phyloP scores from a whole-genome alignment of 768 basidiomycete species.

The Mycena amicta region DNA sequence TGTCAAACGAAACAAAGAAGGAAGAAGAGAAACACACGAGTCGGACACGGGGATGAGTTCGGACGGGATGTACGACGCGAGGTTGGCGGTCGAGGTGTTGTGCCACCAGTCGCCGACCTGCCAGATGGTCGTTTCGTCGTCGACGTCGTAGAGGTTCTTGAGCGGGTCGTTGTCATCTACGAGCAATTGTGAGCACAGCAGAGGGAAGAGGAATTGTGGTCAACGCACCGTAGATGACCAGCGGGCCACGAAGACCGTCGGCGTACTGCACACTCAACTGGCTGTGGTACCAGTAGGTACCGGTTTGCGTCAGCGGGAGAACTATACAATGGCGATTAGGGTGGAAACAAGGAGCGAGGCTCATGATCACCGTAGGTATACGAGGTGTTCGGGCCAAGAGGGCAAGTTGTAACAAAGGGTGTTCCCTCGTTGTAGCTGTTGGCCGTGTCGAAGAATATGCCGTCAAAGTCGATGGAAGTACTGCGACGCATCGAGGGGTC shows the following conservation, averaged over 20 bases:
- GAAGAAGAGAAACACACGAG: conserved; percentile 1
- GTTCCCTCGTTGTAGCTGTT: conserved; percentile 12
- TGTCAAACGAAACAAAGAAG: no score
- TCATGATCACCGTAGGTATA: conserved; percentile 19
- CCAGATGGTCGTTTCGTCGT: conserved; percentile 37
- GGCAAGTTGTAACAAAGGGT: conserved; percentile 5
- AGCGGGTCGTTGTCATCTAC: conserved; percentile 12
- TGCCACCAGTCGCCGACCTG: conserved; percentile 37
- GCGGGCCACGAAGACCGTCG: conserved; percentile 36
- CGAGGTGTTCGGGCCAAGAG: conserved; percentile 8
- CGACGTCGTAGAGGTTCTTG: conserved; percentile 18
- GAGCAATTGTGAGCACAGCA: neutral
- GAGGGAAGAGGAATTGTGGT: neutral
- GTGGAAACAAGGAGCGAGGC: no score
- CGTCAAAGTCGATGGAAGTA: conserved; percentile 13
- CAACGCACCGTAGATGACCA: conserved; percentile 22
- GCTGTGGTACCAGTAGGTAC: conserved; percentile 43
- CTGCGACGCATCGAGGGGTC: conserved; percentile 12
- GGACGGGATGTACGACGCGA: neutral
- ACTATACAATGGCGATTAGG: no score
- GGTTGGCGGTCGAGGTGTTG: neutral
- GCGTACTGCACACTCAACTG: conserved; percentile 39
- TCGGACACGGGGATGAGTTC: conserved; percentile 13
- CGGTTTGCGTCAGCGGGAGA: conserved; percentile 31
- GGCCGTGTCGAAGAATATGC: conserved; percentile 6